Evolutionary conservation across 495 filamentous ascomycete species (phyloP).

Genomic region (Neurospora sp.): DNA sequence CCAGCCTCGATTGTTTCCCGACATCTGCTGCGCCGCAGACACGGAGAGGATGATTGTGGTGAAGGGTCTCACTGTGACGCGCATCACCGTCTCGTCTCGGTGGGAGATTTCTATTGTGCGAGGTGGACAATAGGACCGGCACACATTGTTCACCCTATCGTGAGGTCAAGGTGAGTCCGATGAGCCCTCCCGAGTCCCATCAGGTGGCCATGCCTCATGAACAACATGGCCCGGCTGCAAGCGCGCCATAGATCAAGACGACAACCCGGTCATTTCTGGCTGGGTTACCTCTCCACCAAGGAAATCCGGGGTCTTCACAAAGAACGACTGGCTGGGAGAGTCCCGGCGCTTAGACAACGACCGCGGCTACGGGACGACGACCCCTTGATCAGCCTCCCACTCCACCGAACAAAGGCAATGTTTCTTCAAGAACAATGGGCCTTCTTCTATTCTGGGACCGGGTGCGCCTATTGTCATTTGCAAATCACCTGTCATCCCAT

Average conservation of each 20-base stretch:
- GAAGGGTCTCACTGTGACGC: not conserved
- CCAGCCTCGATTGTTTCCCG: not conserved
- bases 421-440: not conserved
- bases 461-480: not conserved
- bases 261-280: not conserved
- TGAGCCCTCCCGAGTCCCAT: not conserved
- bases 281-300: not conserved
- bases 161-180: not conserved
- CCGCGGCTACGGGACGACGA: slow-evolving; percentile 1
- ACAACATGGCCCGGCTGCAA: not conserved
- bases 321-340: slow-evolving; percentile 7
- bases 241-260: not conserved
- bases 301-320: not conserved
- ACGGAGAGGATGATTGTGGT: not conserved
- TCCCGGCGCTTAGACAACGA: slow-evolving; percentile 3
- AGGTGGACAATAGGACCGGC: not conserved
- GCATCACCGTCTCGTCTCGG: not conserved
- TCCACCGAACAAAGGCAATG: not conserved
- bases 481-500: not conserved
- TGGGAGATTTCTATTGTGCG: not conserved
- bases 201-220: not conserved
- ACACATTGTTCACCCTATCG: not conserved
- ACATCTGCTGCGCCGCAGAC: not conserved
- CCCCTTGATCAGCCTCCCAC: not conserved
- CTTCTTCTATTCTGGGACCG: not conserved